Conservation (phyloP, 495 filamentous ascomycete species). For the Xylaria cubensis region DNA sequence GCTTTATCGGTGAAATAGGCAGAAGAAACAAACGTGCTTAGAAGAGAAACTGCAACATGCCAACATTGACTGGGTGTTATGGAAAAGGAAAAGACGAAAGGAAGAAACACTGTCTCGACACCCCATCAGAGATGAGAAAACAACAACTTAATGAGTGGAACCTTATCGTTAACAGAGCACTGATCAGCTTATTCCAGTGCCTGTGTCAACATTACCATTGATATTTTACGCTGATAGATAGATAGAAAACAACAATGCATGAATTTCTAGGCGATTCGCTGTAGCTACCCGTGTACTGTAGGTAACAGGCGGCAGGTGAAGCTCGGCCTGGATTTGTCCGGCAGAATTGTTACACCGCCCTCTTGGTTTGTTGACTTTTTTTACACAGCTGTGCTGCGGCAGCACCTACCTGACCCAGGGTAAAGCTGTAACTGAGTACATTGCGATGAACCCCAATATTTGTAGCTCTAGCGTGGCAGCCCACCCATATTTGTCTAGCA, state of each 20-base stretch:
- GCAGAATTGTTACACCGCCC: slow-evolving; percentile 27
- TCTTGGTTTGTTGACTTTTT: slow-evolving; percentile 23
- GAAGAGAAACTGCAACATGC: neutral
- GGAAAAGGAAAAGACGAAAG: neutral
- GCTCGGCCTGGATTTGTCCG: slow-evolving; percentile 13
- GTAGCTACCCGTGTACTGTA: neutral
- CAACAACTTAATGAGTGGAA: slow-evolving; percentile 5
- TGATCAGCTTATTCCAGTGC: neutral
- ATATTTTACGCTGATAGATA: neutral
- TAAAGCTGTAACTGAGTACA: neutral
- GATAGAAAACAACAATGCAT: neutral
- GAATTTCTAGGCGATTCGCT: neutral
- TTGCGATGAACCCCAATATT: neutral
- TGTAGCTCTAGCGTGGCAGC: neutral
- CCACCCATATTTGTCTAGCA: neutral
- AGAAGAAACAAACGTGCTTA: neutral
- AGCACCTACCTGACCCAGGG: neutral
- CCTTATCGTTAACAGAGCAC: neutral
- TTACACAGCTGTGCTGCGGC: neutral
- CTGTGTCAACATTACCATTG: neutral
- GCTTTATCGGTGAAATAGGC: neutral
- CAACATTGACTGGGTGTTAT: neutral
- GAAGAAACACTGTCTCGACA: slow-evolving; percentile 5
- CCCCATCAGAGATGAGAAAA: neutral
- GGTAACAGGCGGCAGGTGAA: slow-evolving; percentile 4